Percentiles rank a stretch among this genome's conserved stretches.
These are phyloP conservation scores for Talaromyces sp. DNA, from an alignment of 2,329 filamentous ascomycete species.

Conservation along the genomic window DNA sequence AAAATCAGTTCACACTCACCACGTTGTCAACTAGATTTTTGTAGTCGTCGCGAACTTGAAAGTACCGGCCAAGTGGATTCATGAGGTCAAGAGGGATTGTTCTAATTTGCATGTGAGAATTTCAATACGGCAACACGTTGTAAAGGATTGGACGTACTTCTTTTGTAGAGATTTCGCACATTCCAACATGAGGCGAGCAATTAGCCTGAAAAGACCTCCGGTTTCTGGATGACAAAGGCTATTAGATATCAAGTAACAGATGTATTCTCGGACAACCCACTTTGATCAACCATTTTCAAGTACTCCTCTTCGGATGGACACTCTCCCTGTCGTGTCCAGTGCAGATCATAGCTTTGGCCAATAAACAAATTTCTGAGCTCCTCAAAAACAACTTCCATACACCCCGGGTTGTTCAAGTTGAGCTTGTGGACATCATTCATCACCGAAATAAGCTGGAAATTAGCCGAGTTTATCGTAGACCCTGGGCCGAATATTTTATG, in stretches of 20 bases:
- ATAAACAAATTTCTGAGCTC: conserved; percentile 43
- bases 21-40: conserved; percentile 26
- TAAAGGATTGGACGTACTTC: background rate
- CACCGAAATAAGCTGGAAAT: conserved; percentile 46
- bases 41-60: conserved; percentile 35
- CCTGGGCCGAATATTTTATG: conserved; percentile 48
- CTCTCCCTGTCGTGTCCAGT: conserved; percentile 40
- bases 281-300: conserved; percentile 45
- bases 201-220: conserved; percentile 43
- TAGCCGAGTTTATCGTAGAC: conserved; percentile 53
- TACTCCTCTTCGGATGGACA: conserved; percentile 45
- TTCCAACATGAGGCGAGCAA: conserved; percentile 40
- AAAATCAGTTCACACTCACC: conserved; percentile 9
- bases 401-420: conserved; percentile 32
- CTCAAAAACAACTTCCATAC: conserved; percentile 39
- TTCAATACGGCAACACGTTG: background rate
- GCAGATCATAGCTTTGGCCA: conserved; percentile 47
- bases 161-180: conserved; percentile 22
- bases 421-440: conserved; percentile 37
- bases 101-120: conserved; percentile 8
- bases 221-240: conserved; percentile 28
- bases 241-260: background rate
- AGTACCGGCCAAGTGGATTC: conserved; percentile 27
- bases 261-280: background rate
- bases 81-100: conserved; percentile 31